Base-by-base conservation (phyloP, 495 filamentous ascomycete genomes). In the Margaritispora aquatica region DNA sequence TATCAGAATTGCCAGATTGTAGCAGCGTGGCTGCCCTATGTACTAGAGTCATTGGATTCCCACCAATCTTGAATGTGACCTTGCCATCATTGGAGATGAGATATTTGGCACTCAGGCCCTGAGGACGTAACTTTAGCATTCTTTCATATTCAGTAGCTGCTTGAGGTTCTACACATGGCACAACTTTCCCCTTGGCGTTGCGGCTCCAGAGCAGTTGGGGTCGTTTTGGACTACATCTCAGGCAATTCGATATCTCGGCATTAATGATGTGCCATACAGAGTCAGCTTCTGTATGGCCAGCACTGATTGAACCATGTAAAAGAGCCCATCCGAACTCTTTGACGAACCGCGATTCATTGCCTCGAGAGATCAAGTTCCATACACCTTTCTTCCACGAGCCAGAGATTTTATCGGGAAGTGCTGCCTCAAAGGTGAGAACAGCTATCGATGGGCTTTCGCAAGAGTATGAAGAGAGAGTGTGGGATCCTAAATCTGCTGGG, bases 11-110 rank as follows among this genome's bases (percentile, higher is more conserved):
- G 26, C 10, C 34, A 9, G 20, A 44, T 19, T 22, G 5, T 21
- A 52, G 26, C 11, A 26, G n/a, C 20, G 72, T 69, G 26, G 70
- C 65, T 22, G 83, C 84, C 36, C 77, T 71, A 63, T 89, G 86
- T 0, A 80, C 70, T 15, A 88, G 68, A 0, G 80, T 75, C 15
- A 75, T 69, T 15, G 85, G 55, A 58, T 87, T 85, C 1, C 86
- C 58, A 0, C 76, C 76, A 41, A 88, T 71, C 15, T 69, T 70
- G 21, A 84, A 44, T 27, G 70, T 67, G 26, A 68, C 38, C 13
- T 57, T 55, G 23, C 17, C 65, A 20, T 65, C 50, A 10, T 68
- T 59, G 48, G 71, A 65, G 5, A 77, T 64, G 11, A 61, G 63
- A 3, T 73, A 55, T 48, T 79, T 75, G 2, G 79, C 71, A 29